These are phyloP conservation scores for Ophiocordyceps camponoti-floridani DNA, from an alignment of 2,329 filamentous ascomycete species.

Conservation along the genomic window DNA sequence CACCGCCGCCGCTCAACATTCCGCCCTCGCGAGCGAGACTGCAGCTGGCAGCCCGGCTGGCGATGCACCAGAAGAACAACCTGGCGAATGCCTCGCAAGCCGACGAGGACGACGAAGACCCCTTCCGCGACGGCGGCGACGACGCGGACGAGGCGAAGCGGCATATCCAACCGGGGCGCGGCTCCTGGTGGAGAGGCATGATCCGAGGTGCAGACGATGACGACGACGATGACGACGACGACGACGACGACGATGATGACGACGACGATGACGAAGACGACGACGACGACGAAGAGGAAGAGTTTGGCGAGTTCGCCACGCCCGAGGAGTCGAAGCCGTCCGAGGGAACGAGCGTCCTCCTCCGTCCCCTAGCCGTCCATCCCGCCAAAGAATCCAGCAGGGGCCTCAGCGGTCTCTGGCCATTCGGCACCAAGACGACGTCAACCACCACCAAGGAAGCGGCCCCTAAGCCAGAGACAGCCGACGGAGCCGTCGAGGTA, in stretches of 20 bases:
- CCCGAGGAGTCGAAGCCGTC: slow-evolving; percentile 27
- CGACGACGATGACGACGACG: slow-evolving; percentile 18
- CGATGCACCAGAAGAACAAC: slow-evolving; percentile 52
- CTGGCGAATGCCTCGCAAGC: slow-evolving; percentile 13
- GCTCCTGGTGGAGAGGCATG: slow-evolving; percentile 31
- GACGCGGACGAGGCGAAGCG: slow-evolving; percentile 21
- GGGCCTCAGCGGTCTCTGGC: slow-evolving; percentile 36
- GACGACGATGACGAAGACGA: slow-evolving; percentile 43
- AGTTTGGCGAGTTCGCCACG: slow-evolving; percentile 53
- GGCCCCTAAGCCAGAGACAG: slow-evolving; percentile 10
- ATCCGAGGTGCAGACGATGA: slow-evolving; percentile 14
- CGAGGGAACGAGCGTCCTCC: slow-evolving; percentile 19
- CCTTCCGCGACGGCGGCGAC: slow-evolving; percentile 19
- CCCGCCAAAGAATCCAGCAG: slow-evolving; percentile 23
- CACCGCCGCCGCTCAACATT: slow-evolving; percentile 64
- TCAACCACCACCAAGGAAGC: slow-evolving; percentile 8
- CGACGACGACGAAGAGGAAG: slow-evolving; percentile 41
- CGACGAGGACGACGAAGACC: slow-evolving; percentile 25
- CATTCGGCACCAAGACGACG: slow-evolving; percentile 22
- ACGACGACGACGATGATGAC: slow-evolving; percentile 27
- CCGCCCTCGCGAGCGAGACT: slow-evolving; percentile 72
- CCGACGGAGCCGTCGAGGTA: slow-evolving; percentile 30
- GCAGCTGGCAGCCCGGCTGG: slow-evolving; percentile 76
- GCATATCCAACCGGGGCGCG: slow-evolving; percentile 14
- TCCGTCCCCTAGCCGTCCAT: slow-evolving; percentile 37